Evolutionary conservation across 768 basidiomycete genomes (phyloP), one percentile per base, ranked within the genome.

Genomic region (Tricholoma flavovirens): DNA sequence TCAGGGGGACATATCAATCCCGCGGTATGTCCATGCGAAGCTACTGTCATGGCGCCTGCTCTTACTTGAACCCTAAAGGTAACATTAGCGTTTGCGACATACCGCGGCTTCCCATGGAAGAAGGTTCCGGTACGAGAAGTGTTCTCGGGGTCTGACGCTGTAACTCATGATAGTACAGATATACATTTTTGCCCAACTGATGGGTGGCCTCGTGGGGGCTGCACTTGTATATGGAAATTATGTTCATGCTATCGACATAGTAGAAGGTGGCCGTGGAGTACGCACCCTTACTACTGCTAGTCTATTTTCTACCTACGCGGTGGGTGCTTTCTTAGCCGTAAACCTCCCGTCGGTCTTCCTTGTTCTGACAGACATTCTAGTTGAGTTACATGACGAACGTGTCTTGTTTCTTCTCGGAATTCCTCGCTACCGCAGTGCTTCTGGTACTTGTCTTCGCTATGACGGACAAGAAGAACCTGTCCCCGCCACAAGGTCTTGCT

Each of bases 1-100:
- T 88, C 88, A 46, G 87, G 86, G 5, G 88, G 86, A 26, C 88
- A 90, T 62, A 79, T 88, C 58, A 89, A 89, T 63, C 87, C 87
- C 33, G 83, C 84, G 30, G 86, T 83, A 67, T 15, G 76, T n/a
- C 22, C 14, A 24, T 29, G 12, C n/a, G 15, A 49, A n/a, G 12
- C 17, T 70, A 8, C 19, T 29, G 48, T 43, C 54, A 2, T 5
- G 35, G 33, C 33, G 48, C 17, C 17, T 32, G 48, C 30, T 49
- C 42, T 12, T 29, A 21, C 53, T 19, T 19, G 5, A 15, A 29
- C 21, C 48, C 22, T 53, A 5, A 45, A 86, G 84, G 77, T 91
- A 22, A 93, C 90, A 15, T 69, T 93, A 50, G 77, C 83, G 12
- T 64, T 90, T 45, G 87, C 87, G 4, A 73, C 81, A 2, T 83